phyloP scores from a whole-genome alignment of 2,329 filamentous ascomycete species.

The Diaporthe sp. region DNA sequence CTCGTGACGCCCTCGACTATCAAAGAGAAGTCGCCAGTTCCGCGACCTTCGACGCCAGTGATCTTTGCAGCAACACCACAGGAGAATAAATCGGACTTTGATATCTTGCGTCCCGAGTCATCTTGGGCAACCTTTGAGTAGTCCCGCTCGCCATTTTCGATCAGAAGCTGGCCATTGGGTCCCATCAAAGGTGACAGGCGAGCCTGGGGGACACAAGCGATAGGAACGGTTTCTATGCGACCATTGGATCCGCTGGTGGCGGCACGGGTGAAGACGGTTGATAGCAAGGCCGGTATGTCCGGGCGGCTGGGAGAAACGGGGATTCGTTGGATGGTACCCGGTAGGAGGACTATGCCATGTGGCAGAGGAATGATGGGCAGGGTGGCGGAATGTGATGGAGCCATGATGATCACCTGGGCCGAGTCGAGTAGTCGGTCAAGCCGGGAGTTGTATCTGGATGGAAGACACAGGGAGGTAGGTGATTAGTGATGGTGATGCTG shows the following conservation, averaged over 20 bases:
- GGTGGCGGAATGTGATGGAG: conserved; percentile 57
- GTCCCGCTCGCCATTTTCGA: conserved; percentile 73
- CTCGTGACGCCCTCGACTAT: conserved; percentile 88
- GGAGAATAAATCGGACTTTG: conserved; percentile 81
- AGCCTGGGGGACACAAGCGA: conserved; percentile 89
- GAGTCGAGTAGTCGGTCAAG: not conserved
- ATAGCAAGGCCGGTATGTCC: conserved; percentile 90
- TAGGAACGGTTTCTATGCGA: conserved; percentile 77
- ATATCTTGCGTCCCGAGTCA: conserved; percentile 68
- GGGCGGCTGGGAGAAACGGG: conserved; percentile 83
- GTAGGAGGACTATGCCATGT: conserved; percentile 84
- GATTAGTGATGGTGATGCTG: not conserved
- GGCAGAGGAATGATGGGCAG: conserved; percentile 88
- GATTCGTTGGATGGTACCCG: conserved; percentile 87
- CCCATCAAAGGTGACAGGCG: conserved; percentile 76
- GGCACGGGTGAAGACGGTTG: conserved; percentile 84
- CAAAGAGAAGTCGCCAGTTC: conserved; percentile 82
- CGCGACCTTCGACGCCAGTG: conserved; percentile 81
- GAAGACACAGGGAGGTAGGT: no score
- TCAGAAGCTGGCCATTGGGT: conserved; percentile 80
- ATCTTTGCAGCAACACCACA: conserved; percentile 88
- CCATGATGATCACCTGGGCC: conserved; percentile 44
- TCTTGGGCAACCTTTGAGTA: conserved; percentile 60
- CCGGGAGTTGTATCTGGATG: not conserved
- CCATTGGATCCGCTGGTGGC: conserved; percentile 76